Base-by-base conservation (phyloP, 768 basidiomycete genomes). In the Pholiota microspora region DNA sequence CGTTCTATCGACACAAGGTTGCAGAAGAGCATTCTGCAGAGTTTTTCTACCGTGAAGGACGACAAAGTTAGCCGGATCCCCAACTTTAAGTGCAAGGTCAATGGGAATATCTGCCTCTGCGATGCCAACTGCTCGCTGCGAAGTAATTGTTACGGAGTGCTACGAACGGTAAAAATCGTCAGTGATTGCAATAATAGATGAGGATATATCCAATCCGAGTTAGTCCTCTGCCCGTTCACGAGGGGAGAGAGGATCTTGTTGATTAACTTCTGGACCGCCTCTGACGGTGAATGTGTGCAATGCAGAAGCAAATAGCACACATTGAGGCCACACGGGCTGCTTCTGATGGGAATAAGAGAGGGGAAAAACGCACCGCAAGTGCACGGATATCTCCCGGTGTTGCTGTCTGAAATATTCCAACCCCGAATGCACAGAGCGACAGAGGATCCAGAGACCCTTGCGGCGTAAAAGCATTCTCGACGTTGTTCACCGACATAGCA, bases 391-490 rank as follows among this genome's bases (percentile, higher is more conserved):
- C 81, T 12, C 61, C 59, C 16, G 71, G 71, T 13, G 77, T 82
- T 10, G 79, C 83, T 31, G 78, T 73, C 63, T 85, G 85, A 62
- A 85, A 86, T 27, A 85, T 58, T 2, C 76, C 80, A 9, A 83
- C 79, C 16, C 80, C 83, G 42, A 87, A 76, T 31, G 80, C 74
- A 47, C 82, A 79, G 50, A 87, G 67, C 4, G 76, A 72, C n/a
- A 88, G 68, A 7, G 85, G 84, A 69, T 85, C 85, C 40, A 81
- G 63, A 24, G 77, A 77, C 49, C 85, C 86, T 69, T 87, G 85
- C 35, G 85, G 86, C 29, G 81, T 86, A 65, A 86, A 88, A 27
- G 82, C 80, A 59, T 87, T 88, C 58, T 79, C 79, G 60, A 85
- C 77, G 61, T 86, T 85, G 67, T 86, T 85, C 32, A 86, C 80